Conservation (phyloP, 768 basidiomycete species). For the Mycena maculata region DNA sequence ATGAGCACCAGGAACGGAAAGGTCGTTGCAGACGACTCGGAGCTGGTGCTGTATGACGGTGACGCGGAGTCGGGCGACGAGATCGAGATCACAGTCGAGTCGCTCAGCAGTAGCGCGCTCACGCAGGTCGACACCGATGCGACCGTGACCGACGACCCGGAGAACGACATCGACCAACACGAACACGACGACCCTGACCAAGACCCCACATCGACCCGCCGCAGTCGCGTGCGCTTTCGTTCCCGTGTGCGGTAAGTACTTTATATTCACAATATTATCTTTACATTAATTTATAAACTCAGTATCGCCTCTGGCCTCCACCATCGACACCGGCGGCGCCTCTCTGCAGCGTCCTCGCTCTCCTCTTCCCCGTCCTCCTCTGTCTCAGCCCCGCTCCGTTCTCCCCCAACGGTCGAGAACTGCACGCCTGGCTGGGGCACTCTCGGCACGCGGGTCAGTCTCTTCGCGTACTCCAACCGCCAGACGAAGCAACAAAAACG, state of each 20-base stretch:
- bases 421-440: conserved; percentile 67
- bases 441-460: conserved; percentile 65
- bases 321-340: conserved; percentile 31
- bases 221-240: conserved; percentile 57
- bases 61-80: conserved; percentile 16
- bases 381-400: conserved; percentile 82
- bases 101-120: conserved; percentile 29
- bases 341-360: conserved; percentile 52
- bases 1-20: not conserved
- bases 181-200: not conserved
- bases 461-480: conserved; percentile 47
- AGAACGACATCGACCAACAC: not conserved
- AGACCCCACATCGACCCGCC: conserved; percentile 28
- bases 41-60: not conserved
- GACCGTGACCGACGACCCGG: conserved; percentile 5
- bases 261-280: no score
- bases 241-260: conserved; percentile 71
- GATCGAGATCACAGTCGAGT: conserved; percentile 26
- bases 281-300: no score
- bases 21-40: not conserved
- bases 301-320: conserved; percentile 63
- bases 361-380: conserved; percentile 82
- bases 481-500: conserved; percentile 34
- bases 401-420: conserved; percentile 57
- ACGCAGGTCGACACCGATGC: conserved; percentile 16